These are phyloP conservation scores for Aspergillus neoniger DNA, from an alignment of 2,329 filamentous ascomycete genomes.

Conservation along the genomic window DNA sequence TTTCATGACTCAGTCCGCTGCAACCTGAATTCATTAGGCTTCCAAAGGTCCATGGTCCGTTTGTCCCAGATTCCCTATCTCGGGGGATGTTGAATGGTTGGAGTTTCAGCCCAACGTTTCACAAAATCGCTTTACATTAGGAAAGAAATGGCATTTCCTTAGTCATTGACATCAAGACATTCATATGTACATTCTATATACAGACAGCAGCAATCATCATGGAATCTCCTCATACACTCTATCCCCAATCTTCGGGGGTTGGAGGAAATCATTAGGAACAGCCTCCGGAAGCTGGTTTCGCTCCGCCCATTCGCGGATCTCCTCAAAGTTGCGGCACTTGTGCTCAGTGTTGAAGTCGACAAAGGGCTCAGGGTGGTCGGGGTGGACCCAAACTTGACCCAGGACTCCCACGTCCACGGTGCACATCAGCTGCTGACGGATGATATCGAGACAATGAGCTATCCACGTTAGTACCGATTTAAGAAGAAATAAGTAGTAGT, in stretches of 20 bases:
- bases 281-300: conserved; percentile 51
- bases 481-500: too few species aligned
- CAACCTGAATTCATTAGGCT: too few species aligned
- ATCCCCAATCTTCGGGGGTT: conserved; percentile 35
- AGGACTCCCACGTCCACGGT: conserved; percentile 61
- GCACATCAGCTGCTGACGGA: conserved; percentile 66
- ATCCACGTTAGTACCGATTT: background rate
- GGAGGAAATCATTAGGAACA: conserved; percentile 46
- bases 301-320: conserved; percentile 57
- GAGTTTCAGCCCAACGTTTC: too few species aligned
- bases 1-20: too few species aligned
- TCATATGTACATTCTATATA: conserved; percentile 2
- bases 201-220: conserved; percentile 6
- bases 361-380: conserved; percentile 52
- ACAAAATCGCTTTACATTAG: too few species aligned
- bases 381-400: conserved; percentile 60
- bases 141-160: too few species aligned
- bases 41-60: too few species aligned
- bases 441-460: conserved; percentile 63
- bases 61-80: too few species aligned
- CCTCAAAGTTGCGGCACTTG: conserved; percentile 60
- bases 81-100: too few species aligned
- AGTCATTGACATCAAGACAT: background rate
- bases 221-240: conserved; percentile 28
- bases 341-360: conserved; percentile 66